Conservation (phyloP, 768 basidiomycete genomes). For the Russula sp. region DNA sequence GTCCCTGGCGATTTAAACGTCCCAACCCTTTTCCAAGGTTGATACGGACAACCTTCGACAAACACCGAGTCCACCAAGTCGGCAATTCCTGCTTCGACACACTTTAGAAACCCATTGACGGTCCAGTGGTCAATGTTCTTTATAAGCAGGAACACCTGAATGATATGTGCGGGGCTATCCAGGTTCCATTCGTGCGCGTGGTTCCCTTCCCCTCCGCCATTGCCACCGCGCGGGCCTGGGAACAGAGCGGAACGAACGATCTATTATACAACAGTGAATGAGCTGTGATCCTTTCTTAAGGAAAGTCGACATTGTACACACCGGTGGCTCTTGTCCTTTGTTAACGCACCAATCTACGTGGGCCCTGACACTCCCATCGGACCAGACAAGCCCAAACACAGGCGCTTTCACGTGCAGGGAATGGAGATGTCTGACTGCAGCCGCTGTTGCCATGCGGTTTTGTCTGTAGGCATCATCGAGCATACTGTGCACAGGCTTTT, state of each 20-base stretch:
- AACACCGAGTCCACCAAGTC: conserved; percentile 40
- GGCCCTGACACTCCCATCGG: conserved; percentile 49
- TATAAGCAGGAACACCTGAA: conserved; percentile 50
- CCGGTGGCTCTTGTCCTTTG: conserved; percentile 15
- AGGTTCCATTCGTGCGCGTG: conserved; percentile 51
- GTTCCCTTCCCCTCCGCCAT: conserved; percentile 31
- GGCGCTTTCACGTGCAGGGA: conserved; percentile 47
- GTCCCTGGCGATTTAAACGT: conserved; percentile 23
- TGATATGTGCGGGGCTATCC: conserved; percentile 44
- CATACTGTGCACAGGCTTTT: conserved; percentile 50
- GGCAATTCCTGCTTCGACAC: conserved; percentile 42
- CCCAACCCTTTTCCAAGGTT: conserved; percentile 51
- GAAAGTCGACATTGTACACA: neutral
- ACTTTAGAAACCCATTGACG: conserved; percentile 41
- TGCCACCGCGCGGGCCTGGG: conserved; percentile 34
- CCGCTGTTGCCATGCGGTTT: conserved; percentile 54
- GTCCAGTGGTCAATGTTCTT: conserved; percentile 56
- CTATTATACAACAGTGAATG: conserved; percentile 34
- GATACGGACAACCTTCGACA: conserved; percentile 37
- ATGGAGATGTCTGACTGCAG: conserved; percentile 49
- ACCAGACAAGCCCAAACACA: conserved; percentile 55
- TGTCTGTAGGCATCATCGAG: conserved; percentile 56
- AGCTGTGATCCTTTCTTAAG: neutral
- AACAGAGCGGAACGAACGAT: conserved; percentile 50
- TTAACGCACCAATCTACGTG: conserved; percentile 54